Evolutionary conservation across 2,329 filamentous ascomycete genomes (phyloP).

Genomic region (Botrytis fragariae): DNA sequence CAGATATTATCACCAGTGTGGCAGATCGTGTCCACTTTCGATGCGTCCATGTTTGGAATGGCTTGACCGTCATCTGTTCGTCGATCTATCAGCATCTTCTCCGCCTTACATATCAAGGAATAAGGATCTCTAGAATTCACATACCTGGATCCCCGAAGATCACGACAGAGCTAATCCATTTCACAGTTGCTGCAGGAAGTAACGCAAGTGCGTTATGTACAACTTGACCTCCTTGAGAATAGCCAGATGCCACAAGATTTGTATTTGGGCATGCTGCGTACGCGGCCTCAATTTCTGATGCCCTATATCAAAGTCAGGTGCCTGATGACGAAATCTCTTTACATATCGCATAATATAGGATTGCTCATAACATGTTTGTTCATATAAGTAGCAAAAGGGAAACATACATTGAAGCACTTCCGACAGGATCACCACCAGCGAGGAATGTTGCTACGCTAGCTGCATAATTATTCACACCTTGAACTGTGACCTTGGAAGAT

Average conservation of each 20-base stretch:
- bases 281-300: constrained; percentile 38
- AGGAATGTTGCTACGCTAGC: constrained; percentile 37
- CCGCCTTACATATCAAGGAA: background rate
- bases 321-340: background rate
- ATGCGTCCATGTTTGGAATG: constrained; percentile 30
- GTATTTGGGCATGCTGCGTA: constrained; percentile 41
- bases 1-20: constrained; percentile 52
- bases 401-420: constrained; percentile 33
- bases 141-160: constrained; percentile 46
- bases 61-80: constrained; percentile 26
- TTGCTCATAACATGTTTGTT: background rate
- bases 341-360: background rate
- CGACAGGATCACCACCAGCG: constrained; percentile 31
- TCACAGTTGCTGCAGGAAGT: constrained; percentile 33
- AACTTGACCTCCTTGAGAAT: constrained; percentile 46
- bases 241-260: constrained; percentile 43
- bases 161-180: constrained; percentile 42
- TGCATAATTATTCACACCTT: constrained; percentile 38
- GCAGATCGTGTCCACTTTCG: constrained; percentile 46
- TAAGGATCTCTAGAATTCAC: background rate
- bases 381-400: background rate
- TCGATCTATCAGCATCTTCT: background rate
- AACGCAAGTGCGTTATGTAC: constrained; percentile 43
- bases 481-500: constrained; percentile 25
- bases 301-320: constrained; percentile 25